A percentile compares a stretch with the other conserved stretches of the same genome.
phyloP scores from a whole-genome alignment of 441 rosid species.

The Bocquillonia castaneifolia region DNA sequence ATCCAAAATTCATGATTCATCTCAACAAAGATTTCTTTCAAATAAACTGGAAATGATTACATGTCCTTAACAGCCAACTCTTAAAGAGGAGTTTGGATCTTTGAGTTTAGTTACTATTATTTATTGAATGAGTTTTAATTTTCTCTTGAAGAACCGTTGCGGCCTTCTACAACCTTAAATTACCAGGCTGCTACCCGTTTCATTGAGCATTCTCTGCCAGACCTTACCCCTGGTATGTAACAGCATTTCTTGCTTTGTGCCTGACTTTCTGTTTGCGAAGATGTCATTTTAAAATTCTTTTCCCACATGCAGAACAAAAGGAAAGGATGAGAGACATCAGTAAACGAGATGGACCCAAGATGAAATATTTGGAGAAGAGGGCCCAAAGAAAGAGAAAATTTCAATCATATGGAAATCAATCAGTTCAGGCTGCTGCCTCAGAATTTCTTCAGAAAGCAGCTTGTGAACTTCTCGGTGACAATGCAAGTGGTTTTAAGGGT shows the following conservation, averaged over 20 bases:
- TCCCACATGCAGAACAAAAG: constrained; percentile 53
- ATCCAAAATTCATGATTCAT: not conserved
- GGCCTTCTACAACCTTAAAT: constrained; percentile 70
- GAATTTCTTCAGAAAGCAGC: constrained; percentile 91
- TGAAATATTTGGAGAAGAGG: constrained; percentile 38
- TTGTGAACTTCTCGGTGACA: constrained; percentile 63
- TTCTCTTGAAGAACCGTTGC: constrained; percentile 53
- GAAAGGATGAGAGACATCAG: constrained; percentile 58
- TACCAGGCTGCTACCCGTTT: constrained; percentile 77
- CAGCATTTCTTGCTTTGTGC: not conserved
- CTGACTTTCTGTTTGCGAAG: not conserved
- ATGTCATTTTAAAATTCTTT: constrained; percentile 1
- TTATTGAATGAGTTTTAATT: constrained; percentile 24
- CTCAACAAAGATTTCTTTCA: not conserved
- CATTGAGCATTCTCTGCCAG: constrained; percentile 81
- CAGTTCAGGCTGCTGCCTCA: constrained; percentile 68
- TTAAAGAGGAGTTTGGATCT: constrained; percentile 13
- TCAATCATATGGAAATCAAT: constrained; percentile 47
- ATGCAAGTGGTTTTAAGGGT: constrained; percentile 55
- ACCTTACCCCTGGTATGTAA: constrained; percentile 64
- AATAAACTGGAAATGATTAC: not conserved
- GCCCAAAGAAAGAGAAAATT: constrained; percentile 67
- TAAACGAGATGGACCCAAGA: constrained; percentile 56
- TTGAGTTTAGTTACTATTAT: constrained; percentile 4
- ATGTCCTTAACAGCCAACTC: not conserved